These are phyloP conservation scores for Articulospora tetracladia DNA, from an alignment of 495 filamentous ascomycete genomes.

Conservation along the genomic window DNA sequence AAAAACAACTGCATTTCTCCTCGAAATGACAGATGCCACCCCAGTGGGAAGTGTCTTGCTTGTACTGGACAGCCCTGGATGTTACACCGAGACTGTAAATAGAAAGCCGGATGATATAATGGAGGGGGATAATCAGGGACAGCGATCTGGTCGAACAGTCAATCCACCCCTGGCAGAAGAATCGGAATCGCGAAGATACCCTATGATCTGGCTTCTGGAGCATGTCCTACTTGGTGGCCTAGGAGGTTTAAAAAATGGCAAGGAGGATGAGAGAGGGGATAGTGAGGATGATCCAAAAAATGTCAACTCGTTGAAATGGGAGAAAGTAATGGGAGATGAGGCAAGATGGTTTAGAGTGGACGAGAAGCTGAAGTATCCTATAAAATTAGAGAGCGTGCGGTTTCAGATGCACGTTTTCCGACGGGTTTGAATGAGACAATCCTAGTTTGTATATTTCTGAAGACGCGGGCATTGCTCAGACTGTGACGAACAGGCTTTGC, in stretches of 20 bases:
- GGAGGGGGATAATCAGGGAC: slow-evolving; percentile 23
- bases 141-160: neutral
- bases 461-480: too few relatives aligned
- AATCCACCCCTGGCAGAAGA: neutral
- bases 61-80: slow-evolving; percentile 89
- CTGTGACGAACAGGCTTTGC: too few relatives aligned
- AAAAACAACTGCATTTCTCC: slow-evolving; percentile 70
- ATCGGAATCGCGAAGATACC: slow-evolving; percentile 65
- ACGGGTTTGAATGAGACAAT: slow-evolving; percentile 7
- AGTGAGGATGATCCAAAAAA: slow-evolving; percentile 18
- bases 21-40: slow-evolving; percentile 54
- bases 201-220: slow-evolving; percentile 91
- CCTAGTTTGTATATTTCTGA: too few relatives aligned
- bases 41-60: slow-evolving; percentile 63
- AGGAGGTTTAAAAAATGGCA: too few relatives aligned
- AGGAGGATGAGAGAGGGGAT: too few relatives aligned
- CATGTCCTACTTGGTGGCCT: slow-evolving; percentile 57
- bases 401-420: slow-evolving; percentile 84
- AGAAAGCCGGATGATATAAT: slow-evolving; percentile 27
- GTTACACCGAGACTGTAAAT: slow-evolving; percentile 71
- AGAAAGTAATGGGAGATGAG: slow-evolving; percentile 66
- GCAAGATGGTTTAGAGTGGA: slow-evolving; percentile 81
- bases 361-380: slow-evolving; percentile 68
- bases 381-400: slow-evolving; percentile 87
- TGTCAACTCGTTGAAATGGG: slow-evolving; percentile 47